A percentile compares a stretch with the other conserved stretches of the same genome.
phyloP scores from a whole-genome alignment of 306 rosid species.

The Lathyrus oleraceus region DNA sequence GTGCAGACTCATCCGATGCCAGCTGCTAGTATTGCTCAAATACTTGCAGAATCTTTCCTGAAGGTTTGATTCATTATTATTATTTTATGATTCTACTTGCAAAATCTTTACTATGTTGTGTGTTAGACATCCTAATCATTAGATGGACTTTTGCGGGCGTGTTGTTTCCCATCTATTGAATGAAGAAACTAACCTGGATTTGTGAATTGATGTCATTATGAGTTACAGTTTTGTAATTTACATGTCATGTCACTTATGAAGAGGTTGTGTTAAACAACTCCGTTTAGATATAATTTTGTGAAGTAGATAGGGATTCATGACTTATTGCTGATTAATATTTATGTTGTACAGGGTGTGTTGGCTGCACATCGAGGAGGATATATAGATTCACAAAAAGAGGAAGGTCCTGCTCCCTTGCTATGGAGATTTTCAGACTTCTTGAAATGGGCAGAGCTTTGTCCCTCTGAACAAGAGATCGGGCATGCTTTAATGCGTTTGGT shows the following conservation, averaged over 20 bases:
- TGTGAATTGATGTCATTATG: slow-evolving; percentile 30
- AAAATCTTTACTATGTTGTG: not conserved
- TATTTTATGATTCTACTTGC: not conserved
- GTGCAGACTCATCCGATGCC: slow-evolving; percentile 92
- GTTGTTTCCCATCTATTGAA: slow-evolving; percentile 14
- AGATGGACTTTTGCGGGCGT: slow-evolving; percentile 26
- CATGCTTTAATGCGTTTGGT: slow-evolving; percentile 99
- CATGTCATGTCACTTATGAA: not conserved
- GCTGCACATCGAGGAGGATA: slow-evolving; percentile 99
- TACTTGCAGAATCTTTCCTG: slow-evolving; percentile 94
- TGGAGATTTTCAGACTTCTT: slow-evolving; percentile 98
- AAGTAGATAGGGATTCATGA: slow-evolving; percentile 19
- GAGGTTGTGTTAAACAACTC: not conserved
- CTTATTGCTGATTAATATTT: slow-evolving; percentile 25
- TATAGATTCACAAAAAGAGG: slow-evolving; percentile 95
- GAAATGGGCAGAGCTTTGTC: slow-evolving; percentile 98
- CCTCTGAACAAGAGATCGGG: slow-evolving; percentile 93
- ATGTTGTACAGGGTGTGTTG: slow-evolving; percentile 68
- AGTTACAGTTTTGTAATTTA: slow-evolving; percentile 23
- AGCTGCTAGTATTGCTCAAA: slow-evolving; percentile 88
- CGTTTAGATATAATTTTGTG: slow-evolving; percentile 9
- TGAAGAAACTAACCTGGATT: slow-evolving; percentile 22
- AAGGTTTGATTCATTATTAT: slow-evolving; percentile 56
- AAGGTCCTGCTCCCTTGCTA: slow-evolving; percentile 94
- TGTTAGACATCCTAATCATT: slow-evolving; percentile 18